Evolutionary conservation across 2,329 filamentous ascomycete genomes (phyloP).

Genomic region (Hirsutella minnesotensis): DNA sequence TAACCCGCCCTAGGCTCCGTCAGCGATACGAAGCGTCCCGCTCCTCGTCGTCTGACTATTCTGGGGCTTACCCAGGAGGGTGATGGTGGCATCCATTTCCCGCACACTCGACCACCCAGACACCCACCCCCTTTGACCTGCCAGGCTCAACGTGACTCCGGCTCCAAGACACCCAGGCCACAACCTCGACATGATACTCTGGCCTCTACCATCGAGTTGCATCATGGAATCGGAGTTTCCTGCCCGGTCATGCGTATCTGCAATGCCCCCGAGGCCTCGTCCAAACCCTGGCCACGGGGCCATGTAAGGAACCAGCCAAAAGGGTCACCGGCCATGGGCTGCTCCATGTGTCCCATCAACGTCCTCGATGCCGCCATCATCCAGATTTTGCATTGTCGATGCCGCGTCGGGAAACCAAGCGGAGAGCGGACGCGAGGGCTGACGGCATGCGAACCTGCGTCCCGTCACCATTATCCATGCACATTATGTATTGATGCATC

Average conservation of each 20-base stretch:
- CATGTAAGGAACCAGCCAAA: constrained; percentile 16
- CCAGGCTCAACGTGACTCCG: constrained; percentile 23
- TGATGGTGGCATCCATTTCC: constrained; percentile 4
- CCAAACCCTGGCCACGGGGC: constrained; percentile 13
- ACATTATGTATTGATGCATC: neutral
- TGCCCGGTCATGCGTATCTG: constrained; percentile 14
- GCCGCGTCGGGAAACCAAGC: too few species aligned
- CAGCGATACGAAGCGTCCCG: constrained; percentile 2
- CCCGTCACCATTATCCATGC: neutral
- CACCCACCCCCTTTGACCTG: constrained; percentile 6
- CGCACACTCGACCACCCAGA: neutral
- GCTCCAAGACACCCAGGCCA: constrained; percentile 26
- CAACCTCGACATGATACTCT: constrained; percentile 14
- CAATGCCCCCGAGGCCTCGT: constrained; percentile 5
- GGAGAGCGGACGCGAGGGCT: too few species aligned
- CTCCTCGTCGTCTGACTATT: constrained; percentile 4
- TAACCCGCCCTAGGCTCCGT: neutral
- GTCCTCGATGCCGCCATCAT: neutral
- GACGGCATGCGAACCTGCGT: too few species aligned
- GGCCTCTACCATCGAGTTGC: constrained; percentile 13
- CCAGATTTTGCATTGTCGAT: too few species aligned
- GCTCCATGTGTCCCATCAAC: neutral
- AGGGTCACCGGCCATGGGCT: constrained; percentile 8
- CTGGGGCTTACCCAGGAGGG: neutral
- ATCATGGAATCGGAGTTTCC: constrained; percentile 15